phyloP scores from a whole-genome alignment of 768 basidiomycete genomes.

The Suillus brevipes region DNA sequence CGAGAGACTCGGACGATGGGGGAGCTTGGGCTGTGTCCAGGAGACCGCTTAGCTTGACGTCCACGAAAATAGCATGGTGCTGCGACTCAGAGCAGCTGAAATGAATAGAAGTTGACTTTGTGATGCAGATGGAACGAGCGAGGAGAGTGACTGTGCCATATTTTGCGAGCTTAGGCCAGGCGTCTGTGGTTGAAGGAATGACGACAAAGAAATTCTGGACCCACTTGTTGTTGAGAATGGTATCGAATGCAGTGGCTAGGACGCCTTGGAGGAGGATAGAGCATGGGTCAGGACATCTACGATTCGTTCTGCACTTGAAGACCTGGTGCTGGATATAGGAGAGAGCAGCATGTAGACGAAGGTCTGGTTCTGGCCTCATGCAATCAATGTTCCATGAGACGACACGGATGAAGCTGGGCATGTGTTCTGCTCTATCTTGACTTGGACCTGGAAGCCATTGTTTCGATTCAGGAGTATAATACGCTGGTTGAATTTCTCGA shows the following conservation, averaged over 20 bases:
- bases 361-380: slow-evolving; percentile 27
- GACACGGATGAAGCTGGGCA: slow-evolving; percentile 43
- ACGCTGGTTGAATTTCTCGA: neutral
- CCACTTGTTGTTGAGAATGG: slow-evolving; percentile 55
- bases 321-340: slow-evolving; percentile 50
- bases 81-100: slow-evolving; percentile 46
- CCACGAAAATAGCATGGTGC: slow-evolving; percentile 52
- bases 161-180: slow-evolving; percentile 45
- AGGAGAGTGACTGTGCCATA: slow-evolving; percentile 68
- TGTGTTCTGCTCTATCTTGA: neutral
- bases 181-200: slow-evolving; percentile 44
- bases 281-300: slow-evolving; percentile 50
- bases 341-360: slow-evolving; percentile 46
- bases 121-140: slow-evolving; percentile 46
- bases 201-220: slow-evolving; percentile 54
- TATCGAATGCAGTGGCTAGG: slow-evolving; percentile 38
- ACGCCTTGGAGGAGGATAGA: slow-evolving; percentile 68
- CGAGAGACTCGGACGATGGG: slow-evolving; percentile 26
- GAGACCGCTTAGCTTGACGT: slow-evolving; percentile 39
- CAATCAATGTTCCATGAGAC: slow-evolving; percentile 69
- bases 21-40: slow-evolving; percentile 13
- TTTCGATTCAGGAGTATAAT: neutral
- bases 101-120: slow-evolving; percentile 42
- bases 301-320: slow-evolving; percentile 40
- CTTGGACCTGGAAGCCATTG: neutral